Conservation (phyloP, 169 alveolate genomes). For the Eimeria sp. region DNA sequence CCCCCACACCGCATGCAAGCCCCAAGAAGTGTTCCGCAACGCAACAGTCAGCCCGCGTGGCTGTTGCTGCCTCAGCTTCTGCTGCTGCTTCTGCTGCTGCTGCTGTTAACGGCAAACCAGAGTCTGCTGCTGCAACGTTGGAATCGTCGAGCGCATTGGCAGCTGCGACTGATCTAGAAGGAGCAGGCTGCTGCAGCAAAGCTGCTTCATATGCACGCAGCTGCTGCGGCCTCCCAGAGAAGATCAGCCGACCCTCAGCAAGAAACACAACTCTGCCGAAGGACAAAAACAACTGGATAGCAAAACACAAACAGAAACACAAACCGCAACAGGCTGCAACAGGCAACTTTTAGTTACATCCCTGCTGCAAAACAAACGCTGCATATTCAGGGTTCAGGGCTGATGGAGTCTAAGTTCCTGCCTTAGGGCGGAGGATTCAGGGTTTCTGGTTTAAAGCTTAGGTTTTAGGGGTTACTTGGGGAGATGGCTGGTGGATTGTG, state of each 20-base stretch:
- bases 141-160: background rate
- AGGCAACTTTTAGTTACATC: background rate
- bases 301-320: background rate
- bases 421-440: too few relatives aligned
- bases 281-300: constrained; percentile 84
- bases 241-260: constrained; percentile 88
- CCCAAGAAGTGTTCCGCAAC: background rate
- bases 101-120: background rate
- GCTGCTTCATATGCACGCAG: constrained; percentile 61
- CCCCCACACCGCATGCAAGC: constrained; percentile 28
- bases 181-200: background rate
- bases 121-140: too few relatives aligned
- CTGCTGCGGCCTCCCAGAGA: constrained; percentile 88
- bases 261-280: constrained; percentile 89
- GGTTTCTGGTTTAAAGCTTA: background rate
- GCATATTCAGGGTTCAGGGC: background rate
- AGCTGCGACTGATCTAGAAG: background rate
- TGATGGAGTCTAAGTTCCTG: background rate
- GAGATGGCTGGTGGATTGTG: constrained; percentile 89
- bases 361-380: background rate
- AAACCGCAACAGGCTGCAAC: background rate
- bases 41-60: constrained; percentile 39
- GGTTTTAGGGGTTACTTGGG: constrained; percentile 11
- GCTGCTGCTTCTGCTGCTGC: background rate
- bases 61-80: background rate